Evolutionary conservation across 2,329 filamentous ascomycete species (phyloP).

Genomic region (Hypoxylon sp.): DNA sequence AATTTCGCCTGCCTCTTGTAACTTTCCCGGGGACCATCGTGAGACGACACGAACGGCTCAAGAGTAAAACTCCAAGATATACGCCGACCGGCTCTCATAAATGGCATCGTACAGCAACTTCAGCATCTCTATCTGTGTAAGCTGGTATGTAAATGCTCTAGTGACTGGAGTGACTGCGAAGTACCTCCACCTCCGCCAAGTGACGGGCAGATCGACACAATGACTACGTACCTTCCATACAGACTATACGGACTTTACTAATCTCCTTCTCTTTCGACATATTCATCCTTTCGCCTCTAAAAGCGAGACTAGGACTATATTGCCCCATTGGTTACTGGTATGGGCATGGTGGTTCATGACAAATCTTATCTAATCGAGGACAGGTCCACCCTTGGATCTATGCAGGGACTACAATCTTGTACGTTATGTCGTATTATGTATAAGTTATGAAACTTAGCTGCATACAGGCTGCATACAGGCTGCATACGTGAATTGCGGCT

Average conservation of each 20-base stretch:
- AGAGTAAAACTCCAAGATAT: not conserved
- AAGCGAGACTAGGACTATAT: slow-evolving; percentile 2
- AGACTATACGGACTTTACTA: not conserved
- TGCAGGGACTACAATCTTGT: not conserved
- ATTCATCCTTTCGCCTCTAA: not conserved
- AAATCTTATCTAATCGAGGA: slow-evolving; percentile 19
- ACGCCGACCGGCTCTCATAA: slow-evolving; percentile 5
- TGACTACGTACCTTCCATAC: not conserved
- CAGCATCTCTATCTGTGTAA: not conserved
- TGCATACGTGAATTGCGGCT: slow-evolving; percentile 13
- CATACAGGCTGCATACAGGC: slow-evolving; percentile 3
- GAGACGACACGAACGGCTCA: not conserved
- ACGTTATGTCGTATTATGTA: not conserved
- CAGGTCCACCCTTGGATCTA: not conserved
- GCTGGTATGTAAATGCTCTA: not conserved
- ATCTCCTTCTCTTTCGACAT: slow-evolving; percentile 6
- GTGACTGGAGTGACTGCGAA: not conserved
- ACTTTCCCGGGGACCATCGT: not conserved
- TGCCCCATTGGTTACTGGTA: slow-evolving; percentile 5
- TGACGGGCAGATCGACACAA: not conserved
- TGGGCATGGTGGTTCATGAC: slow-evolving; percentile 1
- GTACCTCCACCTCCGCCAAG: not conserved
- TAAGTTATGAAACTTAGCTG: slow-evolving; percentile 26
- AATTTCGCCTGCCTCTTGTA: not conserved
- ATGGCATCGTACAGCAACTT: not conserved